These are phyloP conservation scores for Claviceps quebecensis DNA, from an alignment of 2,329 filamentous ascomycete genomes.

Conservation along the genomic window DNA sequence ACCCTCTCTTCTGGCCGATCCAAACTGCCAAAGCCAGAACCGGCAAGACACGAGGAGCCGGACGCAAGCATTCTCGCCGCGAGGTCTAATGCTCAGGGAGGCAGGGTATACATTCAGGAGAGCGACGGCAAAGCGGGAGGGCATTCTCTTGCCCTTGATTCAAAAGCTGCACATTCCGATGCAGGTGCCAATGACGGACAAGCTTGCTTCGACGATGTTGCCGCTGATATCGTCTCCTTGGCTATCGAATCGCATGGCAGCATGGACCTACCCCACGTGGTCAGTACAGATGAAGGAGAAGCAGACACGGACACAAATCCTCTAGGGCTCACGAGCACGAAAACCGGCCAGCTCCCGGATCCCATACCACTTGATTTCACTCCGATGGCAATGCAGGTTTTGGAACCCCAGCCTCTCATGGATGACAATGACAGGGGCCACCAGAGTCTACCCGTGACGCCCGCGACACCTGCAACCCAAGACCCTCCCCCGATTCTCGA, in stretches of 20 bases:
- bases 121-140: background rate
- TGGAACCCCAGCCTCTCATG: slow-evolving; percentile 25
- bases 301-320: background rate
- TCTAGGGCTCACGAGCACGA: background rate
- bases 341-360: background rate
- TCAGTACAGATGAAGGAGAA: background rate
- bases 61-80: too few species aligned
- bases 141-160: too few species aligned
- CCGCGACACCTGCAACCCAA: background rate
- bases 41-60: background rate
- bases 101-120: background rate
- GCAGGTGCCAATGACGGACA: background rate
- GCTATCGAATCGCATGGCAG: background rate
- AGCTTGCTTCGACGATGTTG: background rate
- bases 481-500: slow-evolving; percentile 9
- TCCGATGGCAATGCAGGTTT: slow-evolving; percentile 15
- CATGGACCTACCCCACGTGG: background rate
- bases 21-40: slow-evolving; percentile 26
- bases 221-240: background rate
- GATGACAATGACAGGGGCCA: background rate
- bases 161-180: background rate
- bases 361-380: too few species aligned
- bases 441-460: background rate
- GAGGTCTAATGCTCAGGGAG: background rate
- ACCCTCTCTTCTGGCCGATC: slow-evolving; percentile 66